Evolutionary conservation across 148 eudicot species (phyloP).

Genomic region (Selenicereus undatus): DNA sequence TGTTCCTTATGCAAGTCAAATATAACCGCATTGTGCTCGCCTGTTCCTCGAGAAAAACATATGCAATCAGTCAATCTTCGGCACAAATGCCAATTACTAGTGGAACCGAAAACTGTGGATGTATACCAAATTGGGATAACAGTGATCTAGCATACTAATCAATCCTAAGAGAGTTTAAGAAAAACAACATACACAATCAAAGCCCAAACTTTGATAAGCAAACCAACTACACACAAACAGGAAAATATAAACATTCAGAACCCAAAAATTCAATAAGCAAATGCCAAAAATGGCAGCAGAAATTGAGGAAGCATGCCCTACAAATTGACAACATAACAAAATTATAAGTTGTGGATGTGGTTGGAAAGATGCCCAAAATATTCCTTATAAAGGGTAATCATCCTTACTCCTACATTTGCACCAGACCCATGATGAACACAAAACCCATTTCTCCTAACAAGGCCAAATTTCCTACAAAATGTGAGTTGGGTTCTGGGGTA

Average conservation of each 20-base stretch:
- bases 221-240: not conserved
- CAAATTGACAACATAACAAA: not conserved
- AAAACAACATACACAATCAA: not conserved
- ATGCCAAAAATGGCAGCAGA: constrained; percentile 3
- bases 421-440: constrained; percentile 14
- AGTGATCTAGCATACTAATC: not conserved
- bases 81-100: not conserved
- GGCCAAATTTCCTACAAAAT: not conserved
- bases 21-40: constrained; percentile 56
- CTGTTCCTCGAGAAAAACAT: constrained; percentile 25
- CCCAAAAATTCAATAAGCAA: not conserved
- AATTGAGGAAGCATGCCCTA: not conserved
- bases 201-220: not conserved
- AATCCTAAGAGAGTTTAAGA: not conserved
- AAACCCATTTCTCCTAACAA: not conserved
- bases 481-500: not conserved
- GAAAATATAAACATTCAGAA: not conserved
- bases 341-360: not conserved
- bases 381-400: not conserved
- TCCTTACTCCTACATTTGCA: constrained; percentile 19
- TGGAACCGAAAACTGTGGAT: not conserved
- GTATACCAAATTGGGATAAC: not conserved
- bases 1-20: constrained; percentile 68
- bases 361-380: not conserved
- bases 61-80: not conserved